phyloP scores from a whole-genome alignment of 2,329 filamentous ascomycete species.

The Colletotrichum sublineola region DNA sequence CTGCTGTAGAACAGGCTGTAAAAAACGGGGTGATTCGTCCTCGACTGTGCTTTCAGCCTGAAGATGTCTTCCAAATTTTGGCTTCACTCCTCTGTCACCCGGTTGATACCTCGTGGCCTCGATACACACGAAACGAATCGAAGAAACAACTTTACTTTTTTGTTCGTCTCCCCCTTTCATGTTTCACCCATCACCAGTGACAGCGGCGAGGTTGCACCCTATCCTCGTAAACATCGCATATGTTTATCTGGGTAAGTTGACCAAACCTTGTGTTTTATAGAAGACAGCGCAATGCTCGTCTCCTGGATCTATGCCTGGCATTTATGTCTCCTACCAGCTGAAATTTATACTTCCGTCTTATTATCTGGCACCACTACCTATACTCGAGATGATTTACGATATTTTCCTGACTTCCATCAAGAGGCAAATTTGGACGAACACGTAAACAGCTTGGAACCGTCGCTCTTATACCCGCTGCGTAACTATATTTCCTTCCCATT shows the following conservation, averaged over 20 bases:
- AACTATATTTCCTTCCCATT: not conserved
- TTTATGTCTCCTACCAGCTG: not conserved
- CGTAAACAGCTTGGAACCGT: not conserved
- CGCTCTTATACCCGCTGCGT: not conserved
- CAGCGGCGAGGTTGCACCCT: not conserved
- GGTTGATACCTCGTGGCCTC: not conserved
- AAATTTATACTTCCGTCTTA: too few relatives aligned
- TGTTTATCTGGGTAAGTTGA: not conserved
- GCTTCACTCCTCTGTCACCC: not conserved
- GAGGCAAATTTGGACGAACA: not conserved
- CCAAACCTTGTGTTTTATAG: not conserved
- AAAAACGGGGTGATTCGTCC: not conserved
- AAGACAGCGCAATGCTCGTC: not conserved
- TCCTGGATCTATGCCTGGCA: not conserved
- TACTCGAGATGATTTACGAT: not conserved
- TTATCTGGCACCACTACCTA: not conserved
- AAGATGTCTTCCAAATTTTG: not conserved
- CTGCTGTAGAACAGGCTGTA: too few relatives aligned
- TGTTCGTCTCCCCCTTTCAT: too few relatives aligned
- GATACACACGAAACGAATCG: not conserved
- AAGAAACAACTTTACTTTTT: not conserved
- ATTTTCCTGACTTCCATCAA: not conserved
- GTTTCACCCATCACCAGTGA: not conserved
- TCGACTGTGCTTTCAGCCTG: not conserved
- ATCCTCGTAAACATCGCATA: not conserved